These are phyloP conservation scores for Leccinum arenicola DNA, from an alignment of 768 basidiomycete species.

Conservation along the genomic window DNA sequence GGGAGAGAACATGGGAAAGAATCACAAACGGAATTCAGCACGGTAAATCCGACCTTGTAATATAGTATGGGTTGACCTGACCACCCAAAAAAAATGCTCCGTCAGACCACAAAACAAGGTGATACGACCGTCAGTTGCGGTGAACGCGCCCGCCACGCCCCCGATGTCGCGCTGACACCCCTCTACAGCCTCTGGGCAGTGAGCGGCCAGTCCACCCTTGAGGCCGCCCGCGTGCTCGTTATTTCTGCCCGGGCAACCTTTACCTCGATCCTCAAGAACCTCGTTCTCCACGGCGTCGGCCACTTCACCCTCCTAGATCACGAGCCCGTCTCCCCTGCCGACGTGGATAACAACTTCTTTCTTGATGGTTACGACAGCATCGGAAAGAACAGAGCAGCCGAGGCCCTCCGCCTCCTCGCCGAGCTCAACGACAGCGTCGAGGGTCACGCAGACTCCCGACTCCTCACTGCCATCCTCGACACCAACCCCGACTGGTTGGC, in stretches of 20 bases:
- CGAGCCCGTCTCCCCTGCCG: too few relatives aligned
- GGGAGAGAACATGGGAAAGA: conserved; percentile 78
- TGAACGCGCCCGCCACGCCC: too few relatives aligned
- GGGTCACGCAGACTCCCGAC: conserved; percentile 57
- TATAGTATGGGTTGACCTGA: too few relatives aligned
- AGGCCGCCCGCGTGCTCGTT: conserved; percentile 78
- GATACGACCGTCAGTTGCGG: too few relatives aligned
- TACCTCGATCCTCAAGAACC: conserved; percentile 86
- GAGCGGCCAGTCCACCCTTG: conserved; percentile 80
- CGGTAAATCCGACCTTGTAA: conserved; percentile 38
- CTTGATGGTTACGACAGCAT: conserved; percentile 55
- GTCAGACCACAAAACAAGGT: too few relatives aligned
- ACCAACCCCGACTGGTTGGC: conserved; percentile 50
- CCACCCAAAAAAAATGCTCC: too few relatives aligned
- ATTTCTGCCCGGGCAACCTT: conserved; percentile 80
- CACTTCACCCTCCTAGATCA: conserved; percentile 89
- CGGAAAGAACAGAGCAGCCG: conserved; percentile 74
- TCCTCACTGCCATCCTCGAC: conserved; percentile 57
- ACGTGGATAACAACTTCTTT: conserved; percentile 86
- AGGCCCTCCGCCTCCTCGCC: conserved; percentile 69
- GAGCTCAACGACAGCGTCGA: conserved; percentile 90
- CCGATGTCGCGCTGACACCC: too few relatives aligned
- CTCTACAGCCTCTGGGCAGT: conserved; percentile 75
- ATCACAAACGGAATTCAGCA: conserved; percentile 52
- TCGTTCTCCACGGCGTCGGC: conserved; percentile 93